These are phyloP conservation scores for Aegilops bicornis DNA, from an alignment of 176 grass and related monocot species.

Conservation along the genomic window DNA sequence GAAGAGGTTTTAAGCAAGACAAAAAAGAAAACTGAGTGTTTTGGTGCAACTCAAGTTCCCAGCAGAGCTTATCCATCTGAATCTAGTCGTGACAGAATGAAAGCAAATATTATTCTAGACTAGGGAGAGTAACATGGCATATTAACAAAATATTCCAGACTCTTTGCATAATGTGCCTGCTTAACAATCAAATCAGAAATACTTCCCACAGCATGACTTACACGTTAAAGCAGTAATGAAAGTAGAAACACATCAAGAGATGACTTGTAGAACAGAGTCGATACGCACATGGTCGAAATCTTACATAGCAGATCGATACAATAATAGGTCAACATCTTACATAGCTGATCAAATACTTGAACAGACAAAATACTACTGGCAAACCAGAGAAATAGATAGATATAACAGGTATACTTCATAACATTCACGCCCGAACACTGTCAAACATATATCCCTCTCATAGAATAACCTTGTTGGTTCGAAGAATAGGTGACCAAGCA, in stretches of 20 bases:
- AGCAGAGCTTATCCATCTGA: background rate
- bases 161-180: background rate
- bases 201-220: background rate
- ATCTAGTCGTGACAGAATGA: background rate
- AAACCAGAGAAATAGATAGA: background rate
- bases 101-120: background rate
- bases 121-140: background rate
- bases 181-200: background rate
- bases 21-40: background rate
- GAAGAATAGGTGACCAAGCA: background rate
- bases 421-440: background rate
- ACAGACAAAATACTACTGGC: background rate
- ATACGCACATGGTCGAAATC: background rate
- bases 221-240: background rate
- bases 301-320: too few species aligned
- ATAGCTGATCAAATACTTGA: background rate
- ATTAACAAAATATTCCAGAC: background rate
- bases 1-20: background rate
- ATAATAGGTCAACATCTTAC: background rate
- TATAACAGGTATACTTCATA: background rate
- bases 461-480: background rate
- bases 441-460: background rate
- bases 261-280: background rate
- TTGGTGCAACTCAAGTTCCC: background rate
- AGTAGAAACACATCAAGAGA: background rate